Conservation (phyloP, 495 filamentous ascomycete genomes). For the Aspergillus kassunensis region DNA sequence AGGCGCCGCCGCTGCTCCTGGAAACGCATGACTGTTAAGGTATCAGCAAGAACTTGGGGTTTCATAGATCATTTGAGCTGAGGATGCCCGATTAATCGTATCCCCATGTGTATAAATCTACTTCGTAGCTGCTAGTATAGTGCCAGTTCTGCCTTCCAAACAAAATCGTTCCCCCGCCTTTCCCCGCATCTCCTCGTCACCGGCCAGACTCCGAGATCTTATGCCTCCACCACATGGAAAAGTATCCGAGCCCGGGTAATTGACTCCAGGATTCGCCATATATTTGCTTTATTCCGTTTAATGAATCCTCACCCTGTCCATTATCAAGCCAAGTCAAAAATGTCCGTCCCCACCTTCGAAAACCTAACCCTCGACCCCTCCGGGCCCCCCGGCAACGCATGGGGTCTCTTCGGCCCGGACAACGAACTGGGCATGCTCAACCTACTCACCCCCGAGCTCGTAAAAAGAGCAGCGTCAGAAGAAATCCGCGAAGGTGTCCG, state of each 20-base stretch:
- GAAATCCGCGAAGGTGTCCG: slow-evolving; percentile 51
- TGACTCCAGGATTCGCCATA: neutral
- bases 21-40: neutral
- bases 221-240: slow-evolving; percentile 4
- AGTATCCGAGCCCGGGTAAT: slow-evolving; percentile 8
- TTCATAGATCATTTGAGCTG: neutral
- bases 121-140: neutral
- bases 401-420: slow-evolving; percentile 44
- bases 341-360: slow-evolving; percentile 34
- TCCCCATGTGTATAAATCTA: slow-evolving; percentile 4
- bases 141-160: no score
- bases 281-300: neutral
- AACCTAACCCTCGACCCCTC: slow-evolving; percentile 40
- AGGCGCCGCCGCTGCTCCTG: slow-evolving; percentile 9
- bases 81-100: neutral
- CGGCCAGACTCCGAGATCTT: slow-evolving; percentile 2
- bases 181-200: slow-evolving; percentile 2
- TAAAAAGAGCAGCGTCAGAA: slow-evolving; percentile 35
- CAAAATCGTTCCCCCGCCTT: slow-evolving; percentile 2
- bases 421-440: slow-evolving; percentile 51
- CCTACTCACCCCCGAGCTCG: slow-evolving; percentile 44
- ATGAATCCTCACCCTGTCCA: neutral
- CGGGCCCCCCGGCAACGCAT: slow-evolving; percentile 47
- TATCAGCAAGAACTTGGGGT: neutral
- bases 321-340: no score